These are phyloP conservation scores for Nothopassalora personata DNA, from an alignment of 2,329 filamentous ascomycete genomes.

Conservation along the genomic window DNA sequence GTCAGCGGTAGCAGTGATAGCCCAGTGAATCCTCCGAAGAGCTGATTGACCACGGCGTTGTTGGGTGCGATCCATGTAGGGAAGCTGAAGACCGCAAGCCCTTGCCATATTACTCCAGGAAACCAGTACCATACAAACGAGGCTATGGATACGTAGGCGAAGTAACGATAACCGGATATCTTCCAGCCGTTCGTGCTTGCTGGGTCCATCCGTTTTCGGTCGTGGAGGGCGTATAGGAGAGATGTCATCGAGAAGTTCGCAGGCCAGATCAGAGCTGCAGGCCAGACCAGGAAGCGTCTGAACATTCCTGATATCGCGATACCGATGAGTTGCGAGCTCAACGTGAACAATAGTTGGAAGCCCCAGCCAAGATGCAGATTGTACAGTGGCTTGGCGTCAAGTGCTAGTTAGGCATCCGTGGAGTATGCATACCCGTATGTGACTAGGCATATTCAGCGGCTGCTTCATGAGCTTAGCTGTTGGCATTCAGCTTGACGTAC, in stretches of 20 bases:
- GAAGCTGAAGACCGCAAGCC: conserved; percentile 81
- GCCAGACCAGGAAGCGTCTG: conserved; percentile 72
- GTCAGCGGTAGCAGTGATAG: conserved; percentile 77
- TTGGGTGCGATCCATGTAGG: conserved; percentile 83
- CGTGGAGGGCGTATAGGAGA: conserved; percentile 81
- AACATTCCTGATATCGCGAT: conserved; percentile 81
- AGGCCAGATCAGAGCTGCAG: conserved; percentile 87
- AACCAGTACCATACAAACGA: conserved; percentile 82
- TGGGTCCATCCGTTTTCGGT: conserved; percentile 65
- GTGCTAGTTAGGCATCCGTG: conserved; percentile 66
- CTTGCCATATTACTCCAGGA: conserved; percentile 74
- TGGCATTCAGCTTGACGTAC: not conserved
- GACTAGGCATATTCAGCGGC: not conserved
- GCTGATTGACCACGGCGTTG: conserved; percentile 73
- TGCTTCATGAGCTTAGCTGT: not conserved
- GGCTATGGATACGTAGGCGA: conserved; percentile 64
- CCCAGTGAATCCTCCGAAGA: conserved; percentile 81
- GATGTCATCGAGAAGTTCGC: conserved; percentile 79
- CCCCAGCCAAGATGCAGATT: conserved; percentile 68
- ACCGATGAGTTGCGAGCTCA: conserved; percentile 79
- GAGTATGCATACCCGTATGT: conserved; percentile 17
- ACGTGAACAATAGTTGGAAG: conserved; percentile 76
- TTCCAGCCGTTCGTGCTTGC: conserved; percentile 63
- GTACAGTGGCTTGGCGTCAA: conserved; percentile 60
- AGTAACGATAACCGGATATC: conserved; percentile 78